Conservation (phyloP, 148 eudicot species). For the Hydrangea macrophylla region DNA sequence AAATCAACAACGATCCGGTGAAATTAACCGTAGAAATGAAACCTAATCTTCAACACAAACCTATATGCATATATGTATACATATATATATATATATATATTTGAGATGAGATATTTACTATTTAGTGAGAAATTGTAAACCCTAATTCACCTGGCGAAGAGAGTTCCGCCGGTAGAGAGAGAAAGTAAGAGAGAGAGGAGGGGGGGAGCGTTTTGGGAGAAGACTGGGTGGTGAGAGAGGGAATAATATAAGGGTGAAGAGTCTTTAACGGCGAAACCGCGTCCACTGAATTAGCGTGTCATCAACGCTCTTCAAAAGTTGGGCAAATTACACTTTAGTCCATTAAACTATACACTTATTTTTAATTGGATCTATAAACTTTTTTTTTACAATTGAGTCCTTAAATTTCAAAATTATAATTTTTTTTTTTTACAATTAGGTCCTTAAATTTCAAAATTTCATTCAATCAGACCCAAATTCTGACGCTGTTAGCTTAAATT, state of each 20-base stretch:
- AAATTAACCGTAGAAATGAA: neutral
- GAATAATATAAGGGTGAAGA: neutral
- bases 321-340: too few relatives aligned
- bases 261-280: constrained; percentile 16
- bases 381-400: too few relatives aligned
- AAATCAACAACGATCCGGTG: neutral
- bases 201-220: neutral
- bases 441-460: too few relatives aligned
- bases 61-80: neutral
- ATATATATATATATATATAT: too few relatives aligned
- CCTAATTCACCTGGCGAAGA: neutral
- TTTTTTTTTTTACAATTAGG: too few relatives aligned
- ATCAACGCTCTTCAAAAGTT: constrained; percentile 2
- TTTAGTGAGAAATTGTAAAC: neutral
- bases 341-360: too few relatives aligned
- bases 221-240: neutral
- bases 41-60: neutral
- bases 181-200: neutral
- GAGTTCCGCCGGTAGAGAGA: constrained; percentile 4
- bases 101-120: neutral
- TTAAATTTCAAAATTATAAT: too few relatives aligned
- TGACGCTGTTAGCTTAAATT: too few relatives aligned
- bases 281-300: constrained; percentile 3
- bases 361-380: too few relatives aligned
- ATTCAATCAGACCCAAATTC: too few relatives aligned